phyloP scores from a whole-genome alignment of 306 rosid species.

The Trifolium pratense region DNA sequence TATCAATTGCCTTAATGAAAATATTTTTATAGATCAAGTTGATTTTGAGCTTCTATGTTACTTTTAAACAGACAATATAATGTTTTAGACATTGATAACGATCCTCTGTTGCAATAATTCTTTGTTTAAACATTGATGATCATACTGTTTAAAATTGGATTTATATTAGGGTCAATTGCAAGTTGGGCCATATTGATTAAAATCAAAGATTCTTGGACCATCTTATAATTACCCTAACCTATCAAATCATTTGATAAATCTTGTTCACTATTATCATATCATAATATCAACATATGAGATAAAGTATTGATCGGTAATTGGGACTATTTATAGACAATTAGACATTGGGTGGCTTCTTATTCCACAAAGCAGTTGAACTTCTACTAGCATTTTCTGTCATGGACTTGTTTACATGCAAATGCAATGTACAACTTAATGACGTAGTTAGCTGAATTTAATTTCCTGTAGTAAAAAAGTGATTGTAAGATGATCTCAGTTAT shows the following conservation, averaged over 20 bases:
- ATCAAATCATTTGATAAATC: conserved; percentile 47
- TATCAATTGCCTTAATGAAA: conserved; percentile 12
- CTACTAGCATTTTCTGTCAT: no score
- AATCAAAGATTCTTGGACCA: conserved; percentile 51
- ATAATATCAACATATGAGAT: conserved; percentile 27
- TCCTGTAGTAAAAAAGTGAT: no score
- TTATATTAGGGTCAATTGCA: conserved; percentile 67
- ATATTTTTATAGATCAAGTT: background rate
- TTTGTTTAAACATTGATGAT: conserved; percentile 26
- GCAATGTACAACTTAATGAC: no score
- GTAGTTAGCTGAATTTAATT: no score
- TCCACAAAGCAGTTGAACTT: background rate
- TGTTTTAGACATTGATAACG: conserved; percentile 35
- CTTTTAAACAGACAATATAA: conserved; percentile 25
- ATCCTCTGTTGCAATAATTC: conserved; percentile 30
- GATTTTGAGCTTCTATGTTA: conserved; percentile 17
- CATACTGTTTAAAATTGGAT: conserved; percentile 20
- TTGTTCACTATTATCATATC: conserved; percentile 40
- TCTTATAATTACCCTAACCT: conserved; percentile 53
- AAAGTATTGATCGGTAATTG: background rate
- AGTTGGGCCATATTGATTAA: conserved; percentile 46
- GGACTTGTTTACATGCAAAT: no score
- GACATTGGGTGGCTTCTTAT: background rate
- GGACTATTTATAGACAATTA: background rate
- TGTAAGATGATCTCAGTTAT: no score